Evolutionary conservation across 129 eudicot species (phyloP).

Genomic region (Centaurea solstitialis): DNA sequence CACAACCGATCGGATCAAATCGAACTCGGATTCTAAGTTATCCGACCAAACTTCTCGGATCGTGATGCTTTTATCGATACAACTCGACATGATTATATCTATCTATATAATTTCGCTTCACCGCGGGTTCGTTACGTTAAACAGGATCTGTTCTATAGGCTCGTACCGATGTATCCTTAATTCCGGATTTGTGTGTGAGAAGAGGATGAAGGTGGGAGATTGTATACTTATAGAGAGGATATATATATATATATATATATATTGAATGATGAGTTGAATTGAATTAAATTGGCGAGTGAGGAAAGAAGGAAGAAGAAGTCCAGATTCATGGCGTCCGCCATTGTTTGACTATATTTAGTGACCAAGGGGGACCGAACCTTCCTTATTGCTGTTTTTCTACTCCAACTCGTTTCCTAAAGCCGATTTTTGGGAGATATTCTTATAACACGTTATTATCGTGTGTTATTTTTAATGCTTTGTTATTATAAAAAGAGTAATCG

Average conservation of each 20-base stretch:
- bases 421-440: not conserved
- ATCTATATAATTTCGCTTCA: not conserved
- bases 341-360: constrained; percentile 31
- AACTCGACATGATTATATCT: constrained; percentile 10
- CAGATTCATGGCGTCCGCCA: constrained; percentile 29
- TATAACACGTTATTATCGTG: not conserved
- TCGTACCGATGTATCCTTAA: too few relatives aligned
- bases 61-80: constrained; percentile 34
- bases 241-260: too few relatives aligned
- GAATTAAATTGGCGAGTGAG: not conserved
- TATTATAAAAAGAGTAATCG: not conserved
- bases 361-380: constrained; percentile 7
- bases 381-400: not conserved
- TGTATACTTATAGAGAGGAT: not conserved
- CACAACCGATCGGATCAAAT: constrained; percentile 42
- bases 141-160: too few relatives aligned
- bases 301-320: constrained; percentile 19
- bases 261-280: not conserved
- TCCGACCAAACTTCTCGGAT: constrained; percentile 73
- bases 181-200: not conserved
- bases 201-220: not conserved
- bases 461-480: not conserved
- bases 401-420: not conserved
- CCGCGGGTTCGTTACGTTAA: too few relatives aligned
- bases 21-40: constrained; percentile 65